Evolutionary conservation across 768 basidiomycete genomes (phyloP).

Genomic region (Tulasnella sp.): DNA sequence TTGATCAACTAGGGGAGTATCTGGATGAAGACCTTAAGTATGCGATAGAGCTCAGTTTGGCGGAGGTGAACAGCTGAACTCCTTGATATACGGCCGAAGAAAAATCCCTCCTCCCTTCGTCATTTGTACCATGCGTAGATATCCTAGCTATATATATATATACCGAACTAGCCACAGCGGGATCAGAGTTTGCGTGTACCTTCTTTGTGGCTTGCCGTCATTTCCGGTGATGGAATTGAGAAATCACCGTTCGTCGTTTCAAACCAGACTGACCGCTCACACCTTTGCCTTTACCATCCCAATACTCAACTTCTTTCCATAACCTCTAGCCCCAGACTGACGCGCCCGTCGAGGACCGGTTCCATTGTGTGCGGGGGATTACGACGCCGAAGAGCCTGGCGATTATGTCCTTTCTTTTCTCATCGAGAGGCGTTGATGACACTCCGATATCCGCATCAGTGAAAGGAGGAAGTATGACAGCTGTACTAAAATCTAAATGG

Average conservation of each 20-base stretch:
- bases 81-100: no score
- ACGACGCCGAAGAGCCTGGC: neutral
- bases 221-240: no score
- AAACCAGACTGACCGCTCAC: no score
- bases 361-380: no score
- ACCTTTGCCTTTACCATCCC: no score
- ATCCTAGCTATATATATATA: neutral
- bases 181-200: no score
- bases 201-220: no score
- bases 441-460: neutral
- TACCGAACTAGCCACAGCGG: no score
- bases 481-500: constrained; percentile 15
- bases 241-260: no score
- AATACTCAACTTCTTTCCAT: no score
- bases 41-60: constrained; percentile 61
- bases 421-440: neutral
- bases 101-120: neutral
- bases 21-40: constrained; percentile 56
- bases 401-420: constrained; percentile 11
- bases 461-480: neutral
- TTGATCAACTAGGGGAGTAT: constrained; percentile 26
- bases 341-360: no score
- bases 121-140: constrained; percentile 22
- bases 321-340: no score
- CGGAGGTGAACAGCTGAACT: constrained; percentile 42